phyloP scores from a whole-genome alignment of 1,284 basidiomycete genomes.

The Boletellus deceptivus region DNA sequence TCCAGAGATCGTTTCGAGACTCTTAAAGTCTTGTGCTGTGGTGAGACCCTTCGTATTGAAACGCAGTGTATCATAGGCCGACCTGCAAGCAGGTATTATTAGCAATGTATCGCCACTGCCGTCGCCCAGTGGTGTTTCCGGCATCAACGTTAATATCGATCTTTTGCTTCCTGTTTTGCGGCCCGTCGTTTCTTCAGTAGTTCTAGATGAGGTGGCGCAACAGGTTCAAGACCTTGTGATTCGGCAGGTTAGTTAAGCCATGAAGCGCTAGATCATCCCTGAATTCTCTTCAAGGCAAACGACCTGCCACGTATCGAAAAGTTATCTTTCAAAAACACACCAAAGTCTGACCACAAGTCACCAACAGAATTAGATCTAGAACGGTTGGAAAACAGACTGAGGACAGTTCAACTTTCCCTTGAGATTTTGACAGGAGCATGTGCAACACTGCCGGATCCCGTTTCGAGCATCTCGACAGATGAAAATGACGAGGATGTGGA shows the following conservation, averaged over 20 bases:
- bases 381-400: conserved; percentile 68
- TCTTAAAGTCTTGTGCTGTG: conserved; percentile 69
- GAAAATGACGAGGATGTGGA: conserved; percentile 43
- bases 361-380: conserved; percentile 68
- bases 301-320: conserved; percentile 54
- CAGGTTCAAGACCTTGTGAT: conserved; percentile 55
- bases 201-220: conserved; percentile 53
- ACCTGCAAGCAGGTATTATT: conserved; percentile 56
- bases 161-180: conserved; percentile 73
- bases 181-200: conserved; percentile 63
- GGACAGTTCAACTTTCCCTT: conserved; percentile 75
- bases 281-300: conserved; percentile 34
- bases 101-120: conserved; percentile 74
- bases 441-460: conserved; percentile 80
- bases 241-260: conserved; percentile 44
- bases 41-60: conserved; percentile 38
- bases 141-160: conserved; percentile 68
- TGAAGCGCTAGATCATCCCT: background rate
- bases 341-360: conserved; percentile 73
- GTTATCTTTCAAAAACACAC: conserved; percentile 56
- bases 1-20: conserved; percentile 51
- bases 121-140: conserved; percentile 58
- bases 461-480: conserved; percentile 33
- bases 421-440: conserved; percentile 87
- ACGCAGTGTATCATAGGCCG: background rate